A percentile compares a stretch with the other conserved stretches of the same genome.
Evolutionary conservation across 2,329 filamentous ascomycete species (phyloP).

Genomic region (Grosmannia huntii): DNA sequence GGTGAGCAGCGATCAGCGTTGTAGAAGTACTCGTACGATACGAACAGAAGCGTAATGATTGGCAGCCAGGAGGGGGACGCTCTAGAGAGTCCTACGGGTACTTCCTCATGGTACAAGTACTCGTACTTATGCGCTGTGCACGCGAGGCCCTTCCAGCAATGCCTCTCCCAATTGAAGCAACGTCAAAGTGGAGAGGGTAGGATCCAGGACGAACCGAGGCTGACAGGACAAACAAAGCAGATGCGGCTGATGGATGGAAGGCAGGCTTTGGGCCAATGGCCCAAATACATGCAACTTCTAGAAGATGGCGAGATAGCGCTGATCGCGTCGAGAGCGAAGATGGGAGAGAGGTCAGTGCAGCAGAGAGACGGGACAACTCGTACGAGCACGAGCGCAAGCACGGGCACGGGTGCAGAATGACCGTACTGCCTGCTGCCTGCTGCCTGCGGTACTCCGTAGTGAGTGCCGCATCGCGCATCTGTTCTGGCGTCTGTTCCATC

Average conservation of each 20-base stretch:
- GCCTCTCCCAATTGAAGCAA: no score
- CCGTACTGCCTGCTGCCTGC: neutral
- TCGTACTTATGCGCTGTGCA: neutral
- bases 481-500: neutral
- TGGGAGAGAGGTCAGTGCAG: neutral
- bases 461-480: neutral
- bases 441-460: no score
- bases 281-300: neutral
- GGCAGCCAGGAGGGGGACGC: neutral
- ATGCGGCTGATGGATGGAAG: neutral
- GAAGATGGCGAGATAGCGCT: neutral
- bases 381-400: neutral
- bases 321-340: neutral
- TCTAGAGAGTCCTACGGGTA: neutral
- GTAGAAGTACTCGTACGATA: neutral
- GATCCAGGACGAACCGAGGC: neutral
- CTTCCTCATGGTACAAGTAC: neutral
- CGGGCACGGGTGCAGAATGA: no score
- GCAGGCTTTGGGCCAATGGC: neutral
- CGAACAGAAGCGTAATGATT: neutral
- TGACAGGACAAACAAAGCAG: neutral
- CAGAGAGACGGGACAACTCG: neutral
- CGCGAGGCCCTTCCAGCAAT: neutral
- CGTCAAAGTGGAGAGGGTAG: neutral
- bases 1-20: neutral